A percentile compares a stretch with the other conserved stretches of the same genome.
phyloP scores from a whole-genome alignment of 306 rosid genomes.

The Sicyos edulis region DNA sequence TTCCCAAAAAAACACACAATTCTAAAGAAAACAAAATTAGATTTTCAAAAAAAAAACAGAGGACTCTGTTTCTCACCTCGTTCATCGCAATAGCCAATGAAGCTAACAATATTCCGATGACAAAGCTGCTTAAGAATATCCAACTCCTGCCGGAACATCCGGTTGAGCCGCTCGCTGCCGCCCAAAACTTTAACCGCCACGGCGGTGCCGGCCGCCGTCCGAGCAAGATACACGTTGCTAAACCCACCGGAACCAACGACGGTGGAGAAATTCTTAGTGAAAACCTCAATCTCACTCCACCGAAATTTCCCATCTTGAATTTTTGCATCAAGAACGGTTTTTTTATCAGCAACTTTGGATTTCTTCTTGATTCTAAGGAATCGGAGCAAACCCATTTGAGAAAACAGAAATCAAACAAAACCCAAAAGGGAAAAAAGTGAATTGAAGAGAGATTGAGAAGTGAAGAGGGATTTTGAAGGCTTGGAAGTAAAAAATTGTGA shows the following conservation, averaged over 20 bases:
- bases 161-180: slow-evolving; percentile 32
- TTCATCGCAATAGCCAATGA: slow-evolving; percentile 36
- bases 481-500: not conserved
- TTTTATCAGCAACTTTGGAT: not conserved
- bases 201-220: not conserved
- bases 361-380: slow-evolving; percentile 24
- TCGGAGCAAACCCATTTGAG: slow-evolving; percentile 22
- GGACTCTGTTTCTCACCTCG: slow-evolving; percentile 19
- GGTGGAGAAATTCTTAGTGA: slow-evolving; percentile 28
- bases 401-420: not conserved
- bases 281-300: slow-evolving; percentile 37
- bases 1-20: not conserved
- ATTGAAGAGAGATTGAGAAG: too few relatives aligned
- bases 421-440: too few relatives aligned
- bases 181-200: slow-evolving; percentile 35
- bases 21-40: not conserved
- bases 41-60: not conserved
- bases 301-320: too few relatives aligned
- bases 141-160: slow-evolving; percentile 37
- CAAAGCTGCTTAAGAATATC: slow-evolving; percentile 34
- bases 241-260: slow-evolving; percentile 45
- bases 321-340: too few relatives aligned
- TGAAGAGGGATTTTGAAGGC: not conserved
- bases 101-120: slow-evolving; percentile 31
- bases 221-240: slow-evolving; percentile 40